These are phyloP conservation scores for Trichoderma reesei DNA, from an alignment of 495 filamentous ascomycete genomes.

Conservation along the genomic window DNA sequence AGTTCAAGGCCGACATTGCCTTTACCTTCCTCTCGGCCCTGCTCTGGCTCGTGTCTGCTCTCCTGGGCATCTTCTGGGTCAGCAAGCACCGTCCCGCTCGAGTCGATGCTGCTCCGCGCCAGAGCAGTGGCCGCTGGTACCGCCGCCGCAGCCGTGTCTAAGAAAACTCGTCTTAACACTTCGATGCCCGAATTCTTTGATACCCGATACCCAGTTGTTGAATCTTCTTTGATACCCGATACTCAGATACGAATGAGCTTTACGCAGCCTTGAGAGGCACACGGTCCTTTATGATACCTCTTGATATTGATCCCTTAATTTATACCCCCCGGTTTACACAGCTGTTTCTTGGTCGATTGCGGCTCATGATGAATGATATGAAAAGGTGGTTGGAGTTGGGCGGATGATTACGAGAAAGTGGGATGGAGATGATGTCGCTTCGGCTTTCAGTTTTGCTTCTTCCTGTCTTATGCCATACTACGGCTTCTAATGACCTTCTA, in stretches of 20 bases:
- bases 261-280: constrained; percentile 6
- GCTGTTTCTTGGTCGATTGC: not conserved
- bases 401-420: not conserved
- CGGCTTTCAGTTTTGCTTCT: not conserved
- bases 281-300: not conserved
- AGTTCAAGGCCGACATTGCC: constrained; percentile 58
- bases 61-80: constrained; percentile 42
- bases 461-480: not conserved
- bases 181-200: too few relatives aligned
- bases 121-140: constrained; percentile 30
- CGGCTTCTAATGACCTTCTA: not conserved
- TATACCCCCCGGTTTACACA: too few relatives aligned
- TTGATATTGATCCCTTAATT: too few relatives aligned
- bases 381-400: not conserved
- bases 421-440: not conserved
- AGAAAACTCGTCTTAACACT: not conserved
- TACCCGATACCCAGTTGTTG: too few relatives aligned
- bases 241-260: too few relatives aligned
- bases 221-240: too few relatives aligned
- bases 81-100: constrained; percentile 26
- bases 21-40: constrained; percentile 60
- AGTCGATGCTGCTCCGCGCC: constrained; percentile 11
- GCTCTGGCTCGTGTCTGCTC: constrained; percentile 52
- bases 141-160: constrained; percentile 32
- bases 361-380: not conserved